Conservation (phyloP, 208 protist genomes). For the Leishmania tarentolae region DNA sequence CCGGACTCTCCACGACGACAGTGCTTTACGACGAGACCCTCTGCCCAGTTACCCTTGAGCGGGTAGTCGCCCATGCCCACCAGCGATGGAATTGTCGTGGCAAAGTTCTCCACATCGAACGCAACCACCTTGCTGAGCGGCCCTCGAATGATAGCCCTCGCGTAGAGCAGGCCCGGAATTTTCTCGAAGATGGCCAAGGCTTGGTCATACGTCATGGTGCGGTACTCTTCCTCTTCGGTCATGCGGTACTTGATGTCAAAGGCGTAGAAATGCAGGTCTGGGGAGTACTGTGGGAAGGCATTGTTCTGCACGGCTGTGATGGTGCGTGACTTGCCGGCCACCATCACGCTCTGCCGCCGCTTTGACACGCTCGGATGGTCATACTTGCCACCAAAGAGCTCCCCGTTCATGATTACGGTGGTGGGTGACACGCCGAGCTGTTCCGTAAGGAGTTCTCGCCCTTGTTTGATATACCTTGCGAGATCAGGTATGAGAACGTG, state of each 20-base stretch:
- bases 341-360: slow-evolving; percentile 53
- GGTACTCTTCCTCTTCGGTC: slow-evolving; percentile 32
- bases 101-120: slow-evolving; percentile 85
- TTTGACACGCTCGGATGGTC: slow-evolving; percentile 72
- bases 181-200: slow-evolving; percentile 66
- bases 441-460: slow-evolving; percentile 48
- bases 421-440: slow-evolving; percentile 31
- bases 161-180: slow-evolving; percentile 78
- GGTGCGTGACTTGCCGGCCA: slow-evolving; percentile 45
- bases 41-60: slow-evolving; percentile 79
- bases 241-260: slow-evolving; percentile 84
- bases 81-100: slow-evolving; percentile 77
- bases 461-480: slow-evolving; percentile 33
- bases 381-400: slow-evolving; percentile 90
- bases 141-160: slow-evolving; percentile 71
- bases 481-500: slow-evolving; percentile 78
- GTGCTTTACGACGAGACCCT: slow-evolving; percentile 86
- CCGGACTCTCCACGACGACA: slow-evolving; percentile 51
- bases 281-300: slow-evolving; percentile 88
- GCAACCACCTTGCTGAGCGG: slow-evolving; percentile 75
- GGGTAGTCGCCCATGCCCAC: slow-evolving; percentile 89
- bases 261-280: slow-evolving; percentile 86
- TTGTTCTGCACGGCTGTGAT: slow-evolving; percentile 77
- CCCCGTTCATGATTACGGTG: slow-evolving; percentile 79
- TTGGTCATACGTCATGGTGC: slow-evolving; percentile 74